Evolutionary conservation across 2,329 filamentous ascomycete species (phyloP).

Genomic region (Talaromyces albobiverticillius): DNA sequence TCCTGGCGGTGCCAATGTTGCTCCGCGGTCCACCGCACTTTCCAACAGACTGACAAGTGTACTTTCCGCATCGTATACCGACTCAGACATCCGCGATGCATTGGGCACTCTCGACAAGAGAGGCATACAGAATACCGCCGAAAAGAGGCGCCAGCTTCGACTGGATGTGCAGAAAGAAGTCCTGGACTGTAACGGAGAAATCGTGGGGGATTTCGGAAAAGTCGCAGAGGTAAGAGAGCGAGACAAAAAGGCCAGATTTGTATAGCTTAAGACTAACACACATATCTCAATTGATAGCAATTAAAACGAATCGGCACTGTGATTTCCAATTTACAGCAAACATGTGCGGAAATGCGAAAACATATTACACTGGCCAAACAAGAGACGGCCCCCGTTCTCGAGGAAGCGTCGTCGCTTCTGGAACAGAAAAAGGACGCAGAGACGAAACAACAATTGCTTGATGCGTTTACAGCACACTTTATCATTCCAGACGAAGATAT

Average conservation of each 20-base stretch:
- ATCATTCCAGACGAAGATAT: constrained; percentile 78
- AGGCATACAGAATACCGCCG: constrained; percentile 68
- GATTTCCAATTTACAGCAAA: constrained; percentile 73
- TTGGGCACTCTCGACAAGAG: constrained; percentile 73
- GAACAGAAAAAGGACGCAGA: constrained; percentile 71
- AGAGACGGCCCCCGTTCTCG: constrained; percentile 70
- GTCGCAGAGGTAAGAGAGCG: constrained; percentile 70
- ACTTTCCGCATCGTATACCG: constrained; percentile 87
- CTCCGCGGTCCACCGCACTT: constrained; percentile 59
- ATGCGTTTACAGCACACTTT: constrained; percentile 78
- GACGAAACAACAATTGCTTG: constrained; percentile 73
- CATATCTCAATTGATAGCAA: constrained; percentile 59
- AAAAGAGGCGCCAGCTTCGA: constrained; percentile 74
- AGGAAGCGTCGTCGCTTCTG: constrained; percentile 73
- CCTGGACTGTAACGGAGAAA: constrained; percentile 85
- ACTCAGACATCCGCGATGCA: constrained; percentile 85
- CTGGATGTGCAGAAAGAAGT: constrained; percentile 87
- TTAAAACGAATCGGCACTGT: constrained; percentile 76
- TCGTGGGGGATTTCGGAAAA: constrained; percentile 81
- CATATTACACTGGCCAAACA: constrained; percentile 73
- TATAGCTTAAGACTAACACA: not conserved
- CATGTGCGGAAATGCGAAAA: constrained; percentile 74
- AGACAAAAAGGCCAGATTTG: not conserved
- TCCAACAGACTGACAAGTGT: constrained; percentile 80
- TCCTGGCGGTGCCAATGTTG: constrained; percentile 23